A percentile compares a stretch with the other conserved stretches of the same genome.
phyloP scores from a whole-genome alignment of 306 rosid species.

The Oxytropis ochrocephala region DNA sequence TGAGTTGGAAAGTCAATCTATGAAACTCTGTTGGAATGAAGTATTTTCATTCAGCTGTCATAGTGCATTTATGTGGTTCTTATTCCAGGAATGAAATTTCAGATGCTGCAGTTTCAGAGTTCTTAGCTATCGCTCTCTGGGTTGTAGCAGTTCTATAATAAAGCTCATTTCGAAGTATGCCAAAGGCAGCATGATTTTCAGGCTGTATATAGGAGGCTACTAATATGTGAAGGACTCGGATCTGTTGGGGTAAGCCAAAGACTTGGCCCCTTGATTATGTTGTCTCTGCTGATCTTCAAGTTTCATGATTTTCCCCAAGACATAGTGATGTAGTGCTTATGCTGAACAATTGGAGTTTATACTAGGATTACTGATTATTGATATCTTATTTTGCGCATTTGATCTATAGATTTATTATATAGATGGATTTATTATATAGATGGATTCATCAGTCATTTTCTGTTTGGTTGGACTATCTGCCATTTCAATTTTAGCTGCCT shows the following conservation, averaged over 20 bases:
- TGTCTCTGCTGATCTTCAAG: not conserved
- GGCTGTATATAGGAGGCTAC: slow-evolving; percentile 6
- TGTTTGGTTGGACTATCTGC: not conserved
- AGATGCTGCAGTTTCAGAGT: slow-evolving; percentile 10
- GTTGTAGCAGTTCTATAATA: slow-evolving; percentile 2
- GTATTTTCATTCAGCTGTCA: not conserved
- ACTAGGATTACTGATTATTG: not conserved
- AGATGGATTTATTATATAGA: not conserved
- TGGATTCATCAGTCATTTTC: not conserved
- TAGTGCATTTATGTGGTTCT: not conserved
- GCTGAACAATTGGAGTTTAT: not conserved
- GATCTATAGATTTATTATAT: not conserved
- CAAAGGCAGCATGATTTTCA: slow-evolving; percentile 12
- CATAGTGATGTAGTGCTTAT: slow-evolving; percentile 1
- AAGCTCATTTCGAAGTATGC: slow-evolving; percentile 13
- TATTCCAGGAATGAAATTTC: not conserved
- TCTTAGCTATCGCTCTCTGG: not conserved
- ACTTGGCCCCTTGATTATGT: not conserved
- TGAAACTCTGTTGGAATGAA: not conserved
- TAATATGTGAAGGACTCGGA: slow-evolving; percentile 3
- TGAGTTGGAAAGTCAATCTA: not conserved
- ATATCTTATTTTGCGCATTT: not conserved
- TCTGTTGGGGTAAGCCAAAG: not conserved
- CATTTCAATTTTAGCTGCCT: not conserved
- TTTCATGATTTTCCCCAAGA: not conserved